Percentiles rank a stretch among this genome's conserved stretches.
phyloP scores from a whole-genome alignment of 202 grass and related monocot genomes.

The Panicum hallii region DNA sequence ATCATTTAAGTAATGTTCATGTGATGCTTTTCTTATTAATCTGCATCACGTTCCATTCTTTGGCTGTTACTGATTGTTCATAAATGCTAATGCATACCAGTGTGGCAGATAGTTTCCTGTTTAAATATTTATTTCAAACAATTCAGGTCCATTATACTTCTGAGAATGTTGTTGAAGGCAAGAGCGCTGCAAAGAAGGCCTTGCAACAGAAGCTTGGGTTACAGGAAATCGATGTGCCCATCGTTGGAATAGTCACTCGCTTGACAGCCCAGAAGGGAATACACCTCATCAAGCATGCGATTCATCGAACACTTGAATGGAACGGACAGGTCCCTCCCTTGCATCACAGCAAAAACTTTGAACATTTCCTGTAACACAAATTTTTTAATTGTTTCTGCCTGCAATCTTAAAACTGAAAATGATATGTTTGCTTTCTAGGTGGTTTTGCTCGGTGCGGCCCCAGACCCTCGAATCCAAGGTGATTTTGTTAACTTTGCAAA shows the following conservation, averaged over 20 bases:
- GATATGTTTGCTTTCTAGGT: conserved; percentile 55
- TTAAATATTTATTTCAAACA: conserved; percentile 7
- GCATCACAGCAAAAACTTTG: neutral
- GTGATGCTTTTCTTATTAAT: conserved; percentile 20
- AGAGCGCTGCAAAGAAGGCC: conserved; percentile 80
- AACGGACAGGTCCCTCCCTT: conserved; percentile 65
- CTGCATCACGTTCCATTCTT: neutral
- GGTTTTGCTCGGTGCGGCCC: conserved; percentile 88
- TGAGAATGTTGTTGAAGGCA: conserved; percentile 83
- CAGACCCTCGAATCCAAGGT: conserved; percentile 77
- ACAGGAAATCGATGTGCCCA: conserved; percentile 65
- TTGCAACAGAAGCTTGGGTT: conserved; percentile 90
- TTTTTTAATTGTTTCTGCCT: neutral
- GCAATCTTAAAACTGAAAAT: conserved; percentile 15
- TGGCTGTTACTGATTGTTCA: conserved; percentile 1
- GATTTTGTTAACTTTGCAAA: conserved; percentile 75
- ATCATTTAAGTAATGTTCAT: neutral
- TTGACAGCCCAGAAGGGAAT: conserved; percentile 94
- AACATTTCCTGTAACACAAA: neutral
- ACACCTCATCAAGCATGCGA: conserved; percentile 89
- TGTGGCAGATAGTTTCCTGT: neutral
- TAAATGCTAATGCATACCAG: neutral
- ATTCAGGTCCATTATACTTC: conserved; percentile 77
- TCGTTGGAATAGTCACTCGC: conserved; percentile 79
- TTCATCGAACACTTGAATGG: conserved; percentile 62